phyloP scores from a whole-genome alignment of 345 rosid species.

The Rhodamnia argentea region DNA sequence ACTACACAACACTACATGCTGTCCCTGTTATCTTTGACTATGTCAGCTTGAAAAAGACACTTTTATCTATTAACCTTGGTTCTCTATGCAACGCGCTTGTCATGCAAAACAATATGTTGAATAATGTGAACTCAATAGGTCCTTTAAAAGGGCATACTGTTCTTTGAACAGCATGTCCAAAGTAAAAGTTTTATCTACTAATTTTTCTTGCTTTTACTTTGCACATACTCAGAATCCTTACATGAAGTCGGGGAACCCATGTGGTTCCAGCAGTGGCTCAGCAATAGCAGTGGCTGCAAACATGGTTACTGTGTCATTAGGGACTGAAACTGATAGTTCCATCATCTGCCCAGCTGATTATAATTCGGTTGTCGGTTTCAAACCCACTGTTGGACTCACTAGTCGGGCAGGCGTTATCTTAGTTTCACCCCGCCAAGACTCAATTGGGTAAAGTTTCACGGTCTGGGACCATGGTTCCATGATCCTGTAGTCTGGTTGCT shows the following conservation, averaged over 20 bases:
- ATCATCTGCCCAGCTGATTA: conserved; percentile 45
- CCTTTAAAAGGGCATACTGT: neutral
- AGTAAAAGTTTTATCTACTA: neutral
- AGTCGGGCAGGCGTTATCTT: conserved; percentile 58
- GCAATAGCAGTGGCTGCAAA: conserved; percentile 6
- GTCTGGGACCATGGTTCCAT: neutral
- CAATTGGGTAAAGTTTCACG: conserved; percentile 9
- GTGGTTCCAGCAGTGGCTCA: conserved; percentile 11
- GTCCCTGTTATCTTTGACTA: neutral
- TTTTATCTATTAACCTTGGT: neutral
- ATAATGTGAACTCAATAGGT: neutral
- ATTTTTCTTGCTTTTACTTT: neutral
- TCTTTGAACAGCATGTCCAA: neutral
- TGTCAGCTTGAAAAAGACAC: neutral
- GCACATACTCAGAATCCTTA: conserved; percentile 10
- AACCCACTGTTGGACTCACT: conserved; percentile 70
- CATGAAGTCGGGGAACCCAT: conserved; percentile 7
- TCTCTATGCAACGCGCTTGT: neutral
- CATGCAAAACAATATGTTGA: neutral
- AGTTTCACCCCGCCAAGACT: conserved; percentile 13
- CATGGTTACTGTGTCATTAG: conserved; percentile 40
- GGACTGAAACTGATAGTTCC: conserved; percentile 75
- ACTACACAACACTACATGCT: neutral
- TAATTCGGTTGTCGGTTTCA: conserved; percentile 62
- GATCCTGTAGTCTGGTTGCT: neutral